A percentile compares a stretch with the other conserved stretches of the same genome.
Conservation (phyloP, 495 filamentous ascomycete genomes). For the Letharia columbiana region DNA sequence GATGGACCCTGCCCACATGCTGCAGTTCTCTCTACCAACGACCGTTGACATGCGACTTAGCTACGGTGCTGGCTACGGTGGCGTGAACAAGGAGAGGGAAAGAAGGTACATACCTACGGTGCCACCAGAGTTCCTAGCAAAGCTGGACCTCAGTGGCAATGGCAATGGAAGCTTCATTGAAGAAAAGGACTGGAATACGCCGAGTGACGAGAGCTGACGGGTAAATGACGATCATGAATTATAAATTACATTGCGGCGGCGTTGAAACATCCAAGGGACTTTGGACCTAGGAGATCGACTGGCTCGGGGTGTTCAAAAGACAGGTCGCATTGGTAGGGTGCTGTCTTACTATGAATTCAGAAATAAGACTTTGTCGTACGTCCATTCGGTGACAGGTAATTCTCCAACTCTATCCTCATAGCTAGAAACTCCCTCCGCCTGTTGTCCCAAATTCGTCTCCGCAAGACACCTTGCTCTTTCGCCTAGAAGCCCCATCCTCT, state of each 20-base stretch:
- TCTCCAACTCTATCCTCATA: too few relatives aligned
- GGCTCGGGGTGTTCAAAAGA: neutral
- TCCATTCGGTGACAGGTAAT: neutral
- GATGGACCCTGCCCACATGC: slow-evolving; percentile 81
- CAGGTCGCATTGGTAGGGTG: neutral
- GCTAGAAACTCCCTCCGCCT: neutral
- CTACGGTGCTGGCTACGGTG: slow-evolving; percentile 91
- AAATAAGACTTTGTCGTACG: neutral
- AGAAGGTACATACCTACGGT: slow-evolving; percentile 95
- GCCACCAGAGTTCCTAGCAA: slow-evolving; percentile 84
- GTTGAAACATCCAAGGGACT: neutral
- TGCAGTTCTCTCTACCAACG: slow-evolving; percentile 89
- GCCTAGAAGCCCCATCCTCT: neutral
- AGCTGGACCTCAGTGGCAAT: slow-evolving; percentile 59
- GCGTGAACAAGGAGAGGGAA: slow-evolving; percentile 82
- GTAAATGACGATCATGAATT: slow-evolving; percentile 2
- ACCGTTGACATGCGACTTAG: slow-evolving; percentile 95
- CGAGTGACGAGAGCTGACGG: slow-evolving; percentile 16
- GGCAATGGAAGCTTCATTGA: slow-evolving; percentile 17
- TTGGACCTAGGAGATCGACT: neutral
- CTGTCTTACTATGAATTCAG: neutral
- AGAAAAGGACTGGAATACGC: slow-evolving; percentile 21
- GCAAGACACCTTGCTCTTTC: neutral
- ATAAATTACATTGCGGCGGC: slow-evolving; percentile 10
- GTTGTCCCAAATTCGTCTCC: neutral